Percentiles rank a stretch among this genome's conserved stretches.
These are phyloP conservation scores for Gastrodia elata DNA, from an alignment of 106 monocot genomes.

Conservation along the genomic window DNA sequence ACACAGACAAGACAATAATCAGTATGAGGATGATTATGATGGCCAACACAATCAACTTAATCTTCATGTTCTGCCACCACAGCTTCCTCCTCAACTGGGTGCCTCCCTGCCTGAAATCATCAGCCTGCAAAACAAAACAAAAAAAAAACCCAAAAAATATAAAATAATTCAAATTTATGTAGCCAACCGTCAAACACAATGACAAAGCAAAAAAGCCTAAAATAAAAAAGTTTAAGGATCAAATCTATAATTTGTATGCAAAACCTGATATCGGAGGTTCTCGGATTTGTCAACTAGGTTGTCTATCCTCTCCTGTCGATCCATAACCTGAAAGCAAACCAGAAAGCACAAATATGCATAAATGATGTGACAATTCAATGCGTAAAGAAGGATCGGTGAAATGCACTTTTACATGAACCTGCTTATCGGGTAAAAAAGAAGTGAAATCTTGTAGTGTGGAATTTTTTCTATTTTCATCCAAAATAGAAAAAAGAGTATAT, in stretches of 20 bases:
- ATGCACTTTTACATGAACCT: background rate
- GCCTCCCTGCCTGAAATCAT: constrained; percentile 59
- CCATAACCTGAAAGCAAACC: constrained; percentile 45
- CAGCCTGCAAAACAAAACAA: constrained; percentile 40
- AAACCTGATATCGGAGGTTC: constrained; percentile 78
- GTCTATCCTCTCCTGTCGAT: constrained; percentile 74
- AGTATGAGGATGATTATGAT: constrained; percentile 61
- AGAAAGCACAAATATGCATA: no score
- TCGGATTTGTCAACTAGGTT: constrained; percentile 73
- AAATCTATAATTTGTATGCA: no score
- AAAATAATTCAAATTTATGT: no score
- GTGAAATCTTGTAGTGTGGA: no score
- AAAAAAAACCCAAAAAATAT: background rate
- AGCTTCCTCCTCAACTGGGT: constrained; percentile 54
- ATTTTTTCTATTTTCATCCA: no score
- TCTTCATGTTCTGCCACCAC: constrained; percentile 85
- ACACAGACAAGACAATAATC: constrained; percentile 62
- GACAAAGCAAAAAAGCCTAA: no score
- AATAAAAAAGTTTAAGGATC: background rate
- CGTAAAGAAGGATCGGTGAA: background rate
- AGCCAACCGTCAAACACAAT: no score
- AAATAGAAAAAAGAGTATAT: no score
- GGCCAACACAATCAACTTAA: constrained; percentile 60
- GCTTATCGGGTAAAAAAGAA: background rate
- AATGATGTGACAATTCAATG: no score